Base-by-base conservation (phyloP, 257 asterid species). In the Pogostemon cablin region DNA sequence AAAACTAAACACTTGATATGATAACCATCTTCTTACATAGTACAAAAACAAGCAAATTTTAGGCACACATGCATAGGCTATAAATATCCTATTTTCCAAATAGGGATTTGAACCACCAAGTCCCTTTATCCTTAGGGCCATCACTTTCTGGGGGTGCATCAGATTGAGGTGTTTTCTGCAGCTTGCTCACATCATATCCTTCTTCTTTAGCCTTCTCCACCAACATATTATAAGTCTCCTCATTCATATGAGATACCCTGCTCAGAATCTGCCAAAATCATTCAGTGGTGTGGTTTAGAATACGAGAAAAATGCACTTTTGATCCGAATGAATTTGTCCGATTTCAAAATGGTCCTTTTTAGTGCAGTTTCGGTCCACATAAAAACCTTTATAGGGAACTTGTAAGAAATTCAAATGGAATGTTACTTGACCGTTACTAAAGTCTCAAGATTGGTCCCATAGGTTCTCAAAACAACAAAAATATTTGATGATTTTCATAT, bases 61-160 rank as follows among this genome's bases (percentile, higher is more conserved):
- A 52, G 3, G 1, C 32, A 52, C 3, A 52, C 58, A 52, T 6
- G 9, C 58, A 52, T 3, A 25, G 9, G 5, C 2, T 8, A 7
- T 3, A 47, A 47, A 48, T 40, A 10, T 34, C 42, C 66, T 80
- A 90, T 64, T 80, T 91, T 12, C 90, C 96, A 2, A 89, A 75
- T n/a, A 93, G 12, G 60, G 97, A 93, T 76, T 93, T 93, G 32
- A 93, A 20, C 97, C 96, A 91, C 99, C 96, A 91, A 37, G 87
- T 47, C 4, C 97, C 97, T 72, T 82, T 87, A 73, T 93, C 96
- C 3, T 43, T 5, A 0, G 85, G 84, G 3, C 84, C 55, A 2
- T 54, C 81, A 4, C 69, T 44, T 3, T 79, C 88, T 0, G 93
- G 92, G 0, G 96, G 92, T 25, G 77, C 77, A 1, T 85, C 86